phyloP scores from a whole-genome alignment of 1,284 basidiomycete genomes.

The Mycena sp. region DNA sequence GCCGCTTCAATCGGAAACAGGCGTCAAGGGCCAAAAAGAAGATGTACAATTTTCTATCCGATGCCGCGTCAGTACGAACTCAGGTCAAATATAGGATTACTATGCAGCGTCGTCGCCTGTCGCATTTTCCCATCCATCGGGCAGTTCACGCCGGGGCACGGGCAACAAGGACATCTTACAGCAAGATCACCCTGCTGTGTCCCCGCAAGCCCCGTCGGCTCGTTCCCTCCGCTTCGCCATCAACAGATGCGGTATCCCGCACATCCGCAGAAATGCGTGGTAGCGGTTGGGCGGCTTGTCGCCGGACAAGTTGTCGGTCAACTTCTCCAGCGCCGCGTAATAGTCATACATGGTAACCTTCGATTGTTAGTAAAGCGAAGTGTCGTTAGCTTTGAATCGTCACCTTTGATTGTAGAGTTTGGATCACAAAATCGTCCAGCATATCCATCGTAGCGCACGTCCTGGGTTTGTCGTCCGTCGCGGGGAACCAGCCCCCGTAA shows the following conservation, averaged over 20 bases:
- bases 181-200: constrained; percentile 10
- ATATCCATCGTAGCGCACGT: no score
- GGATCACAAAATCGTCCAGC: no score
- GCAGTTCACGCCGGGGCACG: constrained; percentile 10
- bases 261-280: constrained; percentile 7
- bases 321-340: constrained; percentile 24
- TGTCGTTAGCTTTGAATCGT: no score
- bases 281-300: constrained; percentile 9
- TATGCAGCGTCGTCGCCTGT: neutral
- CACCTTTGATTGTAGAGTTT: no score
- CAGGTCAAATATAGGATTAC: no score
- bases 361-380: no score
- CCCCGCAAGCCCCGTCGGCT: neutral
- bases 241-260: constrained; percentile 19
- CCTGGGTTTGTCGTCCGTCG: no score
- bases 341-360: constrained; percentile 32
- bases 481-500: no score
- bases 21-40: no score
- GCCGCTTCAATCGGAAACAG: constrained; percentile 12
- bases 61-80: no score
- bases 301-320: neutral
- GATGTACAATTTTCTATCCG: no score
- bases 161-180: constrained; percentile 44
- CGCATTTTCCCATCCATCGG: neutral
- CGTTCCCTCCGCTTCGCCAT: constrained; percentile 23